phyloP scores from a whole-genome alignment of 176 grass and related monocot species.

The Hyparrhenia diplandra region DNA sequence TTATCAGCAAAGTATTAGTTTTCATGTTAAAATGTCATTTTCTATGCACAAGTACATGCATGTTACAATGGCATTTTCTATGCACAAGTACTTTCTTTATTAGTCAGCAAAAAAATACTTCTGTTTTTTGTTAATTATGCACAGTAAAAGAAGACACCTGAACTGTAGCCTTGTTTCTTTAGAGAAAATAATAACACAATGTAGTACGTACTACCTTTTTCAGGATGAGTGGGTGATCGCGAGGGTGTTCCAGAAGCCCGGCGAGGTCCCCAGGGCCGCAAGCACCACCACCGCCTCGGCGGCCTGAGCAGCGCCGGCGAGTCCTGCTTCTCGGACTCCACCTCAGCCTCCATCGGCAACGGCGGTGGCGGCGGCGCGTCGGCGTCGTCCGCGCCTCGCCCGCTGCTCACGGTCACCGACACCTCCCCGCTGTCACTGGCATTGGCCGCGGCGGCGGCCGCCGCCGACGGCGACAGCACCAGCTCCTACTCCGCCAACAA shows the following conservation, averaged over 20 bases:
- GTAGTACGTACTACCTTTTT: too few species aligned
- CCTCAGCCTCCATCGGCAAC: conserved; percentile 50
- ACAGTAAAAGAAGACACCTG: neutral
- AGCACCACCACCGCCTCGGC: conserved; percentile 36
- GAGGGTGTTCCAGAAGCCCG: conserved; percentile 72
- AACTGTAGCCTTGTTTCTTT: neutral
- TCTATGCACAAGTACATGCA: too few species aligned
- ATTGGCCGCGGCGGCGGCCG: conserved; percentile 7
- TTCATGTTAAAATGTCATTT: too few species aligned
- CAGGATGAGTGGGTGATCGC: conserved; percentile 98
- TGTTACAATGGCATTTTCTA: too few species aligned
- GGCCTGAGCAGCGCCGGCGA: neutral
- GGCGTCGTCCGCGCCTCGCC: conserved; percentile 45
- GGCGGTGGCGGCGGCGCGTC: conserved; percentile 36
- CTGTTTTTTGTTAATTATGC: neutral
- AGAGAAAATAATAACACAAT: neutral
- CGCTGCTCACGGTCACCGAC: conserved; percentile 30
- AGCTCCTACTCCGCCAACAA: conserved; percentile 21
- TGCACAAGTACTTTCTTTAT: too few species aligned
- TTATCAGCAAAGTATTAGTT: too few species aligned
- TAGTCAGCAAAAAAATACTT: too few species aligned
- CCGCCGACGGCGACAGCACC: conserved; percentile 5
- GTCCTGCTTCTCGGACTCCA: conserved; percentile 64
- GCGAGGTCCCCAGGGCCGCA: conserved; percentile 24
- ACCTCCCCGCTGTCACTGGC: conserved; percentile 29